phyloP scores from a whole-genome alignment of 148 eudicot species.

The Rhododendron williamsianum region DNA sequence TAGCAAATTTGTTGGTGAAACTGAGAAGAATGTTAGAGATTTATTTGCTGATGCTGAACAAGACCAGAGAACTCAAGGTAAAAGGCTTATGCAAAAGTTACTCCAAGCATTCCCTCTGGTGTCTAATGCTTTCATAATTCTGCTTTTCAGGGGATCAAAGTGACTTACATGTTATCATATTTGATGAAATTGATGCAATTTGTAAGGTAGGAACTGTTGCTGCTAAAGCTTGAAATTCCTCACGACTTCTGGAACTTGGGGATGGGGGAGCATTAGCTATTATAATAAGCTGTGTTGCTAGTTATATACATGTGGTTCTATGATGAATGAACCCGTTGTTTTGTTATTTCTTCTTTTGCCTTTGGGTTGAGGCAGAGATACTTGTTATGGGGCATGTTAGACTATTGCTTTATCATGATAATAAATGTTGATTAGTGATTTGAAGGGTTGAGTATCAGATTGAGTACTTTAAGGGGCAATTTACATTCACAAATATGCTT shows the following conservation, averaged over 20 bases:
- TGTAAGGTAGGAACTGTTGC: slow-evolving; percentile 60
- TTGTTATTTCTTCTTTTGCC: neutral
- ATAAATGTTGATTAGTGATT: neutral
- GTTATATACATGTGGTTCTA: neutral
- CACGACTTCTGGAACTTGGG: neutral
- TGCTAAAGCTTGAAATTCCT: slow-evolving; percentile 9
- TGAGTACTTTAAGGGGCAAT: neutral
- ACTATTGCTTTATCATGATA: slow-evolving; percentile 1
- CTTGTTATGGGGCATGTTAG: neutral
- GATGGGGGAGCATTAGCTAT: neutral
- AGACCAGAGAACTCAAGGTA: slow-evolving; percentile 82
- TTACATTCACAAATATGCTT: neutral
- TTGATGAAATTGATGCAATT: slow-evolving; percentile 99
- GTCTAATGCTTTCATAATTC: slow-evolving; percentile 1
- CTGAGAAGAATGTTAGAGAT: slow-evolving; percentile 97
- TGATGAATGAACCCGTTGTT: neutral
- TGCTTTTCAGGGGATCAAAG: slow-evolving; percentile 86
- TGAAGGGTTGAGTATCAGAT: slow-evolving; percentile 1
- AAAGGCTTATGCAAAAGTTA: neutral
- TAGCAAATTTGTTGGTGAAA: slow-evolving; percentile 99
- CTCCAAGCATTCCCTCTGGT: neutral
- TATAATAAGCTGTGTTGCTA: neutral
- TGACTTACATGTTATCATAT: slow-evolving; percentile 94
- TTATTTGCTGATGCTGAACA: slow-evolving; percentile 99
- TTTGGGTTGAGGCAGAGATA: slow-evolving; percentile 6